These are phyloP conservation scores for Syzygium syzygioides DNA, from an alignment of 441 rosid genomes.

Conservation along the genomic window DNA sequence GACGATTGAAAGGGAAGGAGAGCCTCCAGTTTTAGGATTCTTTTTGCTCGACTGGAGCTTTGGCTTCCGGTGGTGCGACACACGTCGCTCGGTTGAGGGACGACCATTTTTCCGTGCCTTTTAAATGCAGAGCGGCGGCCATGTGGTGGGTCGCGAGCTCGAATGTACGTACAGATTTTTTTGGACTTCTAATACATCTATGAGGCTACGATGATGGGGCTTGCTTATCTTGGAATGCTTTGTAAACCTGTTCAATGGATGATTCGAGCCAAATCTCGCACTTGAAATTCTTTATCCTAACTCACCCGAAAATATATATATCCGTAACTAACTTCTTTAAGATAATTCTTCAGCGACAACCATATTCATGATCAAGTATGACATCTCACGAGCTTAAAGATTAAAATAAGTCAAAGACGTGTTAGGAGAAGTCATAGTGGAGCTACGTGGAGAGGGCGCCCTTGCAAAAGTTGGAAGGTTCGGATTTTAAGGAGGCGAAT, in stretches of 20 bases:
- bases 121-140: not conserved
- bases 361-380: not conserved
- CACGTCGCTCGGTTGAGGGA: not conserved
- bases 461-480: too few relatives aligned
- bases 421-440: too few relatives aligned
- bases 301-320: fast-evolving
- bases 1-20: not conserved
- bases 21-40: not conserved
- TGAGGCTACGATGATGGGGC: not conserved
- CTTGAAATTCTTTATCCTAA: not conserved
- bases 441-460: too few relatives aligned
- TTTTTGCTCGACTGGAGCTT: not conserved
- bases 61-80: not conserved
- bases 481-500: not conserved
- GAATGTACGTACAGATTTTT: not conserved
- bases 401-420: too few relatives aligned
- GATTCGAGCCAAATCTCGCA: not conserved
- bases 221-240: not conserved
- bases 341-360: not conserved
- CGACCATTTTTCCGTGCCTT: not conserved
- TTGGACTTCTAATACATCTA: not conserved
- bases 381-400: not conserved
- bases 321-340: too few relatives aligned
- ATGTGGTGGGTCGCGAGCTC: not conserved
- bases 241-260: not conserved